Percentiles rank a stretch among this genome's conserved stretches.
These are phyloP conservation scores for Calonectria naviculata DNA, from an alignment of 2,329 filamentous ascomycete species.

Conservation along the genomic window DNA sequence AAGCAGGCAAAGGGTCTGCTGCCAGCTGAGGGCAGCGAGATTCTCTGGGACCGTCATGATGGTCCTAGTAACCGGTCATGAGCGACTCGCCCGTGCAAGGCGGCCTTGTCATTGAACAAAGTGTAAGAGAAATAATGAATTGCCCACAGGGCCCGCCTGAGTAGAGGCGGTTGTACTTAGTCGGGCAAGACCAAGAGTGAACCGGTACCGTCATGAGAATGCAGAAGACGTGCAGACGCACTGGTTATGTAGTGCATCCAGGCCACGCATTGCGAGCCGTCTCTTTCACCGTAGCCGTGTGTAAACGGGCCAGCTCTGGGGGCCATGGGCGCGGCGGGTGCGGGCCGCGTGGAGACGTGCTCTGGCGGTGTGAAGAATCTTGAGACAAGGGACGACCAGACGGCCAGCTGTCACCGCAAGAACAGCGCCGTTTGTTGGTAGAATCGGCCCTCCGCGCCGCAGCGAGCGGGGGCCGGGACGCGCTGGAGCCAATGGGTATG, in stretches of 20 bases:
- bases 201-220: neutral
- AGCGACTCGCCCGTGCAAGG: slow-evolving; percentile 39
- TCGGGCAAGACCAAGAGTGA: slow-evolving; percentile 22
- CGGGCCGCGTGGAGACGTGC: slow-evolving; percentile 41
- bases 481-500: slow-evolving; percentile 39
- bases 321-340: slow-evolving; percentile 30
- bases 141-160: slow-evolving; percentile 35
- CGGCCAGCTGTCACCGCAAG: slow-evolving; percentile 44
- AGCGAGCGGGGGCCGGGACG: slow-evolving; percentile 21
- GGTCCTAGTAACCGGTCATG: slow-evolving; percentile 36
- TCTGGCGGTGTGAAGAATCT: slow-evolving; percentile 41
- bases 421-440: slow-evolving; percentile 34
- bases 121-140: slow-evolving; percentile 14
- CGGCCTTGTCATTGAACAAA: slow-evolving; percentile 42
- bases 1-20: slow-evolving; percentile 38
- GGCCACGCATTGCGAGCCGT: slow-evolving; percentile 30
- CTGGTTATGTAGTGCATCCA: slow-evolving; percentile 38
- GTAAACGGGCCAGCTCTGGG: neutral
- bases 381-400: slow-evolving; percentile 32
- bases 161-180: slow-evolving; percentile 35
- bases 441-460: slow-evolving; percentile 26
- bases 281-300: slow-evolving; percentile 4
- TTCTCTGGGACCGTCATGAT: slow-evolving; percentile 39
- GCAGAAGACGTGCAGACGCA: slow-evolving; percentile 28
- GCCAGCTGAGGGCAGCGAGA: slow-evolving; percentile 37